Evolutionary conservation across 2,329 filamentous ascomycete genomes (phyloP), one percentile per base, ranked within the genome.

Genomic region (Colletotrichum sidae): DNA sequence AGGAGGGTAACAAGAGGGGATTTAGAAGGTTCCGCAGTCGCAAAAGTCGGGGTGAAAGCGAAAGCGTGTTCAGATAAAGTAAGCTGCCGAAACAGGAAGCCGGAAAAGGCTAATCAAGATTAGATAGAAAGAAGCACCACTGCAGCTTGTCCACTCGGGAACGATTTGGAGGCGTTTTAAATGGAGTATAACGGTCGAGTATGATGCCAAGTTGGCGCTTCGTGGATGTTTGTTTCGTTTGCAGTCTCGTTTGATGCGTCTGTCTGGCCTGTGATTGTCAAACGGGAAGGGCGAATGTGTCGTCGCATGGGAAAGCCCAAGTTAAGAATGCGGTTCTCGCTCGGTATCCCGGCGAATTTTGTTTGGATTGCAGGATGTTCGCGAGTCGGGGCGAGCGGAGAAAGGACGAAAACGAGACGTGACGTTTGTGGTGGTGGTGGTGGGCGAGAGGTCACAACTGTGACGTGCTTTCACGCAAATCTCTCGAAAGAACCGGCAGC

Each of bases 401-500:
- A 49, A 37, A 13, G 25, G 15, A 35, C 13, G 35, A 51, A 8
- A n/a, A 13, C 13, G 37, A 47, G 51, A 47, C 45, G 57, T 47
- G 53, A 55, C 37, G 59, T 49, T 25, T 35, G 57, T 49, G 34
- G 44, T 46, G 53, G 42, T 44, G 46, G 15, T 17, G 44, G 37
- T 44, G 15, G 49, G 37, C 6, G 15, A 38, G 45, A 34, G 17
- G 42, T 33, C 44, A n/a, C 44, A 35, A 49, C 37, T 56, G 62
- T 66, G 63, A 66, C 63, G 63, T 66, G 63, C 49, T 66, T 63
- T 62, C 53, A 38, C 17, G 41, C 52, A 39, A 66, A 39, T 66
- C 47, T 66, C 41, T 66, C 58, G 63, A 66, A 57, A 66, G 62
- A 25, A 39, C 58, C 38, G 41, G 47, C 42, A 15, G 53, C 58